phyloP scores from a whole-genome alignment of 2,329 filamentous ascomycete species.

The Verruconis gallopava region DNA sequence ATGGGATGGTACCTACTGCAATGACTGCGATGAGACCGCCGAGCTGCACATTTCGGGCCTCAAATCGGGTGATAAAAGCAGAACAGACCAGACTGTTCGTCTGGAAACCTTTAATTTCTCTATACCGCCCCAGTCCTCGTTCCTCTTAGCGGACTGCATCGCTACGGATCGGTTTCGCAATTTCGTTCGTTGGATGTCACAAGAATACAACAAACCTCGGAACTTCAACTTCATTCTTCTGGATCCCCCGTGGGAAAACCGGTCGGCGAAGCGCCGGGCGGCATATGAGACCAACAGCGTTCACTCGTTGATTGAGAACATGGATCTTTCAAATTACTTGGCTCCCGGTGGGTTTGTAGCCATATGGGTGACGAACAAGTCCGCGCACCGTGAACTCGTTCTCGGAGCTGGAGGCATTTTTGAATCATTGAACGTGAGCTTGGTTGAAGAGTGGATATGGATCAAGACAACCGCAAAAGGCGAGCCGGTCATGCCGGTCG shows the following conservation, averaged over 20 bases:
- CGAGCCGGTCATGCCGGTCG: slow-evolving; percentile 49
- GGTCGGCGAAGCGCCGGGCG: slow-evolving; percentile 52
- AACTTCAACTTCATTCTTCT: slow-evolving; percentile 55
- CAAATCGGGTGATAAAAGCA: no score
- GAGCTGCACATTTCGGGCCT: no score
- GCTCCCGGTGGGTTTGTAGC: slow-evolving; percentile 29
- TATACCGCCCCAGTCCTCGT: slow-evolving; percentile 37
- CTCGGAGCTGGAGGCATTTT: slow-evolving; percentile 48
- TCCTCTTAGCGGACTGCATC: slow-evolving; percentile 36
- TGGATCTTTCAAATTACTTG: slow-evolving; percentile 41
- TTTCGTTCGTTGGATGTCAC: slow-evolving; percentile 23
- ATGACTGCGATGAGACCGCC: background rate
- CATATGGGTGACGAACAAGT: slow-evolving; percentile 49
- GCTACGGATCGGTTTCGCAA: slow-evolving; percentile 24
- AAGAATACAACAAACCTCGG: slow-evolving; percentile 15
- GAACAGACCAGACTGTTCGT: no score
- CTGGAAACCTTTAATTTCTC: slow-evolving; percentile 18
- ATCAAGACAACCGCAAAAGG: slow-evolving; percentile 56
- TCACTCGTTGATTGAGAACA: slow-evolving; percentile 24
- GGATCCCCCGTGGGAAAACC: slow-evolving; percentile 74
- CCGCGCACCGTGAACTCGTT: slow-evolving; percentile 39
- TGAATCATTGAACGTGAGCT: slow-evolving; percentile 50
- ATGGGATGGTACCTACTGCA: background rate
- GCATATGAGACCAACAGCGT: slow-evolving; percentile 36
- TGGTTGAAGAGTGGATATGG: slow-evolving; percentile 64